These are phyloP conservation scores for Hymenoscyphus fraxineus DNA, from an alignment of 2,329 filamentous ascomycete genomes.

Conservation along the genomic window DNA sequence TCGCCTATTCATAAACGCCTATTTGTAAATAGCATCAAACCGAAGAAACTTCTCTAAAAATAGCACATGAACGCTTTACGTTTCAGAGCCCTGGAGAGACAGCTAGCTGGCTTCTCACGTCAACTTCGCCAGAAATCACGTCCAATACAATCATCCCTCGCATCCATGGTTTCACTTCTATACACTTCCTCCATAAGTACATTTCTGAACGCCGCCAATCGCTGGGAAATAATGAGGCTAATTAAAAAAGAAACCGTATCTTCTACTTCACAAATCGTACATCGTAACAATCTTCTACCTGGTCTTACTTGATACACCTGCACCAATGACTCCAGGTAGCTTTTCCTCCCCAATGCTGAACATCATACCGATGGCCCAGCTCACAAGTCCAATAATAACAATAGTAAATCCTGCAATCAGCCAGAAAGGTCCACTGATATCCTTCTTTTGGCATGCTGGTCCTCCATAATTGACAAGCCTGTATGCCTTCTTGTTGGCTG, in stretches of 20 bases:
- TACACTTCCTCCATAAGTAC: conserved; percentile 25
- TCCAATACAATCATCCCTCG: conserved; percentile 6
- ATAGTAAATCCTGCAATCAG: conserved; percentile 74
- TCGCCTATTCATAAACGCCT: too few species aligned
- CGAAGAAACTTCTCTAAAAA: too few species aligned
- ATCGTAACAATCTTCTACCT: conserved; percentile 26
- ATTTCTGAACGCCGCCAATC: conserved; percentile 27
- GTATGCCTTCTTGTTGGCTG: conserved; percentile 43
- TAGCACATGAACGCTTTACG: too few species aligned
- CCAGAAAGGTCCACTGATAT: conserved; percentile 86
- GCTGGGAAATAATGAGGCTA: conserved; percentile 13
- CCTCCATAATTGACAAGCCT: conserved; percentile 76
- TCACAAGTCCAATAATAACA: conserved; percentile 62
- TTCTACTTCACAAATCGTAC: conserved; percentile 24
- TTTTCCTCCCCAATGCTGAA: conserved; percentile 82
- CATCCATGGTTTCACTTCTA: conserved; percentile 18
- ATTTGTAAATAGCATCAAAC: too few species aligned
- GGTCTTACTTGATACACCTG: conserved; percentile 73
- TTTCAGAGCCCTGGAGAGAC: too few species aligned
- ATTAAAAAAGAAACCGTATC: conserved; percentile 4
- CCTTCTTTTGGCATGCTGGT: conserved; percentile 82
- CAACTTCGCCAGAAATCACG: background rate
- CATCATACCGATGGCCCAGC: conserved; percentile 71
- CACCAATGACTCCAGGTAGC: conserved; percentile 91
- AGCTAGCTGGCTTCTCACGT: too few species aligned